phyloP scores from a whole-genome alignment of 2,329 filamentous ascomycete species.

The Aspergillus piperis region DNA sequence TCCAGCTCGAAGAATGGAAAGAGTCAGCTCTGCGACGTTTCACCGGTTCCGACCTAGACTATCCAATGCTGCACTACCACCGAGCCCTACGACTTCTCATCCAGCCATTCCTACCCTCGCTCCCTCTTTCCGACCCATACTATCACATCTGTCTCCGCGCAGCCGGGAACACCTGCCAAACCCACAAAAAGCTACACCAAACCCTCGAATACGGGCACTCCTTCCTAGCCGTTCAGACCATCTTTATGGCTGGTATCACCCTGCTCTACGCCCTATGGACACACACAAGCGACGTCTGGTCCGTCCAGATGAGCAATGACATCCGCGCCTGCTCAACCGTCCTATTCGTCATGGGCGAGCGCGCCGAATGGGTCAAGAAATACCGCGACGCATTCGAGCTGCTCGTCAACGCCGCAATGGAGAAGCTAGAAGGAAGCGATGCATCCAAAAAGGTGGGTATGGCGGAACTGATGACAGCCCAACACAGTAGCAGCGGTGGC shows the following conservation, averaged over 20 bases:
- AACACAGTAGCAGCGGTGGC: conserved; percentile 21
- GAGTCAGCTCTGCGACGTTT: conserved; percentile 38
- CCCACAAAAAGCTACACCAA: conserved; percentile 41
- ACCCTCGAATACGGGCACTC: conserved; percentile 43
- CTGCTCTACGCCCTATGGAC: conserved; percentile 44
- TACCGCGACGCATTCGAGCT: conserved; percentile 53
- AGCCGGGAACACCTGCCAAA: conserved; percentile 41
- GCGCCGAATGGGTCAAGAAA: conserved; percentile 51
- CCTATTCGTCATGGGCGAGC: conserved; percentile 54
- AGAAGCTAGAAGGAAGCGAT: conserved; percentile 46
- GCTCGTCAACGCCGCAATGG: conserved; percentile 51
- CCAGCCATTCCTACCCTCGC: conserved; percentile 52
- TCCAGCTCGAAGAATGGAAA: conserved; percentile 52
- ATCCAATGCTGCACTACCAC: conserved; percentile 54
- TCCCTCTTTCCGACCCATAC: conserved; percentile 50
- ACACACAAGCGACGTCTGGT: conserved; percentile 50
- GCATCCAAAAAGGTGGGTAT: conserved; percentile 37
- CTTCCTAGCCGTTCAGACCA: conserved; percentile 42
- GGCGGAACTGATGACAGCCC: conserved; percentile 44
- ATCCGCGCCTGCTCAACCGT: conserved; percentile 53
- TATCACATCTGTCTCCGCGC: conserved; percentile 46
- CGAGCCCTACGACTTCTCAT: conserved; percentile 53
- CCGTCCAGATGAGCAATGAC: conserved; percentile 52
- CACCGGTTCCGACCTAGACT: conserved; percentile 46
- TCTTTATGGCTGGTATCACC: conserved; percentile 43